Conservation (phyloP, 176 grass and related monocot genomes). For the Elymus sibiricus region DNA sequence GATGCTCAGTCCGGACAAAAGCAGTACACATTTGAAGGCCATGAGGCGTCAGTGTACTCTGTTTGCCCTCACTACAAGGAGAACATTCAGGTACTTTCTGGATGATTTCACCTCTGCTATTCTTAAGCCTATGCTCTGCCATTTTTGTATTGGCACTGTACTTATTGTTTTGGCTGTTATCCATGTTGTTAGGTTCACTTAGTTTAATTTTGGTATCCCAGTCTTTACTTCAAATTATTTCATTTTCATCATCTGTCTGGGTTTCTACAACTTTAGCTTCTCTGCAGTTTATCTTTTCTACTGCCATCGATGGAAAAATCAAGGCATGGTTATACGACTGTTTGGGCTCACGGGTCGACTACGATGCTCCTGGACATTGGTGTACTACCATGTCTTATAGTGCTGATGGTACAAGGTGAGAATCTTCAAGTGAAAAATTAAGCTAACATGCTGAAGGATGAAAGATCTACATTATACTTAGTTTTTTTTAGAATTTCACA, state of each 20-base stretch:
- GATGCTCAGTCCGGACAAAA: slow-evolving; percentile 93
- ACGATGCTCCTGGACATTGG: slow-evolving; percentile 99
- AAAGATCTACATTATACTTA: background rate
- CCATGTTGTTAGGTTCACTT: background rate
- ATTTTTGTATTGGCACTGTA: background rate
- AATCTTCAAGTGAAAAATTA: background rate
- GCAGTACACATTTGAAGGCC: slow-evolving; percentile 98
- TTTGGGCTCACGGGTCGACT: slow-evolving; percentile 96
- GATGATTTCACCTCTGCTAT: background rate
- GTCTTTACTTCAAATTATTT: slow-evolving; percentile 1
- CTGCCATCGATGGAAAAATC: slow-evolving; percentile 98
- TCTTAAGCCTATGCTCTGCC: slow-evolving; percentile 13
- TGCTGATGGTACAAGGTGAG: slow-evolving; percentile 89
- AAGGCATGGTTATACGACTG: slow-evolving; percentile 99
- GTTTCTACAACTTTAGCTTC: slow-evolving; percentile 22
- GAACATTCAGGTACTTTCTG: slow-evolving; percentile 80
- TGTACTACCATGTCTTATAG: slow-evolving; percentile 98
- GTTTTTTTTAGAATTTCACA: background rate
- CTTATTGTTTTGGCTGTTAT: slow-evolving; percentile 3
- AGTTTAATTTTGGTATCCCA: background rate
- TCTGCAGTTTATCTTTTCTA: slow-evolving; percentile 97
- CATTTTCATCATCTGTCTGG: background rate
- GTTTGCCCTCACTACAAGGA: slow-evolving; percentile 99
- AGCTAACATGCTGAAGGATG: background rate
- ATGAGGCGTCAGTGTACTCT: slow-evolving; percentile 95